Evolutionary conservation across 768 basidiomycete genomes (phyloP).

Genomic region (Naganishia randhawae): DNA sequence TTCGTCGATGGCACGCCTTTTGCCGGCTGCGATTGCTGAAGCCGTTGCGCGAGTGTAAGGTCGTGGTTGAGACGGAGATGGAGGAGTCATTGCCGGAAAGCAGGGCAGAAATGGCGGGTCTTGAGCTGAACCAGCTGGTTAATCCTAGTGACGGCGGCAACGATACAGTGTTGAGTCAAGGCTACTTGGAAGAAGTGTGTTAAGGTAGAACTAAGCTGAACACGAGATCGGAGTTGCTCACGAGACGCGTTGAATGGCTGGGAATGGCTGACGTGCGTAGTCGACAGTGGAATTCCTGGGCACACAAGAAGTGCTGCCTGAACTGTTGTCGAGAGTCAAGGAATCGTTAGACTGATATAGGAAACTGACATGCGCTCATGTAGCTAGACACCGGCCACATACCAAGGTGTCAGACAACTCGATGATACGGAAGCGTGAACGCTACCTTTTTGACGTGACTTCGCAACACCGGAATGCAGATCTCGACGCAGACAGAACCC

Average conservation of each 20-base stretch:
- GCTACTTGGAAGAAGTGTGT: not conserved
- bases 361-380: not conserved
- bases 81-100: not conserved
- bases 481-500: not conserved
- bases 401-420: not conserved
- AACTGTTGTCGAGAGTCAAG: not conserved
- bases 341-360: not conserved
- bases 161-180: not conserved
- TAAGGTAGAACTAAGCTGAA: not conserved
- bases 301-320: not conserved
- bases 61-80: constrained; percentile 6
- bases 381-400: not conserved
- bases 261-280: not conserved
- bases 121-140: not conserved
- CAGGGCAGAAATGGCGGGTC: not conserved
- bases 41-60: constrained; percentile 19
- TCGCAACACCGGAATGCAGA: not conserved
- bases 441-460: not conserved
- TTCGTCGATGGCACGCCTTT: constrained; percentile 7
- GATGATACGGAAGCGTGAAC: not conserved
- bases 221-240: not conserved
- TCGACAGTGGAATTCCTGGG: not conserved
- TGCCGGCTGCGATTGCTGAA: constrained; percentile 12
- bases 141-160: not conserved
- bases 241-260: not conserved